Percentiles rank a stretch among this genome's conserved stretches.
These are phyloP conservation scores for Mucor sp. DNA, from an alignment of 371 early-diverging fungal species.

Conservation along the genomic window DNA sequence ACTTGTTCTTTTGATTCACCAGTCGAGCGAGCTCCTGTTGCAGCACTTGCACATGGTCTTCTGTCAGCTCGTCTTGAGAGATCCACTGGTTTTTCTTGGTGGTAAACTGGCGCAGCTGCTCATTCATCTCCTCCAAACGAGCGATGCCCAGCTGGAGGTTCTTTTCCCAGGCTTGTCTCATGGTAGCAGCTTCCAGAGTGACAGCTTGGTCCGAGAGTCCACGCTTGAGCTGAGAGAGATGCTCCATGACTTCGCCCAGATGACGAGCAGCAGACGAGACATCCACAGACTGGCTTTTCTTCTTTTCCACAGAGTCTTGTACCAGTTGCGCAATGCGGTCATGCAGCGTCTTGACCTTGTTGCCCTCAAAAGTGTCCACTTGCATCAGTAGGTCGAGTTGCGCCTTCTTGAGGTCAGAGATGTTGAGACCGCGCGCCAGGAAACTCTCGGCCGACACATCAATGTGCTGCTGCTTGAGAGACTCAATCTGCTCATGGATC, in stretches of 20 bases:
- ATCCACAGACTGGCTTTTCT: conserved; percentile 33
- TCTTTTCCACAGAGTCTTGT: conserved; percentile 27
- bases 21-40: conserved; percentile 27
- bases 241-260: conserved; percentile 37
- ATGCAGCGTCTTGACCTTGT: conserved; percentile 31
- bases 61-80: conserved; percentile 29
- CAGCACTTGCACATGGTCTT: conserved; percentile 22
- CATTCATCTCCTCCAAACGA: conserved; percentile 38
- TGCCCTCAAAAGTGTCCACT: conserved; percentile 33
- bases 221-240: conserved; percentile 33
- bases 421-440: conserved; percentile 16
- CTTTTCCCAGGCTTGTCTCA: conserved; percentile 35
- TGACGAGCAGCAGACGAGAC: conserved; percentile 29
- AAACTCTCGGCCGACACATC: conserved; percentile 42
- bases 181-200: conserved; percentile 37
- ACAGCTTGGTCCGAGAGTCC: conserved; percentile 36
- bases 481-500: conserved; percentile 35
- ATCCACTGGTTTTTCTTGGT: conserved; percentile 31
- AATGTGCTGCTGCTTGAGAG: conserved; percentile 30
- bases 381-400: conserved; percentile 17
- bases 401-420: conserved; percentile 23
- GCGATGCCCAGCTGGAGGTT: conserved; percentile 25
- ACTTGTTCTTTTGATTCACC: conserved; percentile 23
- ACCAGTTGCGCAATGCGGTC: conserved; percentile 37
- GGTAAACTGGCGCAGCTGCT: conserved; percentile 33